Conservation (phyloP, 2,329 filamentous ascomycete genomes). For the Hymenoscyphus albidus region DNA sequence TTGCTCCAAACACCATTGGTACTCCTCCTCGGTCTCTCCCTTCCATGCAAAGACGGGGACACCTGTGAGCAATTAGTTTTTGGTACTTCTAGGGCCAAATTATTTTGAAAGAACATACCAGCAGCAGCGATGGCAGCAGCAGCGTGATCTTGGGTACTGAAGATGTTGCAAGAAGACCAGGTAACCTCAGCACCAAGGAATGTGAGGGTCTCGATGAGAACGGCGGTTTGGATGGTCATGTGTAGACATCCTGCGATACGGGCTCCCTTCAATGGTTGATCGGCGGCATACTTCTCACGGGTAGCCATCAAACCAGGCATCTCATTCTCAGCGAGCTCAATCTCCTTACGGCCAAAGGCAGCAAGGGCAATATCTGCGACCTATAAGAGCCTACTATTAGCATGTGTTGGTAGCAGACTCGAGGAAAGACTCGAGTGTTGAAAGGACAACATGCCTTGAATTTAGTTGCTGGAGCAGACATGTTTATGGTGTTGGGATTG, state of each 20-base stretch:
- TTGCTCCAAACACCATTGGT: conserved; percentile 99
- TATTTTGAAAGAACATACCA: conserved; percentile 19
- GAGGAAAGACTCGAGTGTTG: background rate
- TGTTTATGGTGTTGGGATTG: conserved; percentile 17
- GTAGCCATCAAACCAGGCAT: conserved; percentile 99
- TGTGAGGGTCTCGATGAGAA: conserved; percentile 96
- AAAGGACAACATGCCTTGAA: conserved; percentile 29
- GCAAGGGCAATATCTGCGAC: conserved; percentile 97
- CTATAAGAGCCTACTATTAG: conserved; percentile 42
- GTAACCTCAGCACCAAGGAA: conserved; percentile 96
- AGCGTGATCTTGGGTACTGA: conserved; percentile 98
- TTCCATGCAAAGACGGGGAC: conserved; percentile 79
- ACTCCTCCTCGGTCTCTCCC: conserved; percentile 97
- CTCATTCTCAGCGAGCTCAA: conserved; percentile 93
- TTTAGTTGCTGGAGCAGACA: conserved; percentile 36
- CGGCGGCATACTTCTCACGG: conserved; percentile 81
- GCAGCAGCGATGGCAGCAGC: conserved; percentile 90
- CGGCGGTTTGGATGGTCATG: conserved; percentile 95
- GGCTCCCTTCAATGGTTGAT: conserved; percentile 92
- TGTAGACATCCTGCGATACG: conserved; percentile 85
- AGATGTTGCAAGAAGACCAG: conserved; percentile 99
- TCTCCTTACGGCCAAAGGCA: conserved; percentile 98
- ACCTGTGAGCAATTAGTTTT: conserved; percentile 43
- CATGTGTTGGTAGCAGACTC: conserved; percentile 1
- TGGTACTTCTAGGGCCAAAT: conserved; percentile 1